Conservation (phyloP, 2,329 filamentous ascomycete genomes). For the Exophiala xenobiotica region DNA sequence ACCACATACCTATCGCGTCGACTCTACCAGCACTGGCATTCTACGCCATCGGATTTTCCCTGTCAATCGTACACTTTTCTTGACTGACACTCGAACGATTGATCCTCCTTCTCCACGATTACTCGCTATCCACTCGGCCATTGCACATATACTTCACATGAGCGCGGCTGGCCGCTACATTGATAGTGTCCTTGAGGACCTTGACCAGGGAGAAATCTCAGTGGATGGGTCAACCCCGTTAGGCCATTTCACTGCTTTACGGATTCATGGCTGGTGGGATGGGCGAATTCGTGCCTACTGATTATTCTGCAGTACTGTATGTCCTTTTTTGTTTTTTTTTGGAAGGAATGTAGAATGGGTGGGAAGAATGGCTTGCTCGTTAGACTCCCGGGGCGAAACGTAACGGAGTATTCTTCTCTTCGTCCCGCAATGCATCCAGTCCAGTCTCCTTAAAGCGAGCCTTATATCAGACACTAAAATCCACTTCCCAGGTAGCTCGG, state of each 20-base stretch:
- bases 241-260: constrained; percentile 20
- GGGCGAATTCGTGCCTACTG: constrained; percentile 18
- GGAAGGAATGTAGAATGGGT: not conserved
- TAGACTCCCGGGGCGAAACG: not conserved
- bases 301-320: not conserved
- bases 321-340: too few relatives aligned
- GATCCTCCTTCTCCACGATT: constrained; percentile 34
- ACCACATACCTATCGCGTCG: constrained; percentile 18
- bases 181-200: constrained; percentile 30
- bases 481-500: not conserved
- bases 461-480: not conserved
- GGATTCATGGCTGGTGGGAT: constrained; percentile 26
- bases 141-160: constrained; percentile 32
- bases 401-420: not conserved
- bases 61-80: constrained; percentile 27
- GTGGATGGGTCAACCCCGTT: constrained; percentile 25
- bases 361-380: not conserved
- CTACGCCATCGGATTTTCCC: constrained; percentile 26
- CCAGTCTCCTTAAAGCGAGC: not conserved
- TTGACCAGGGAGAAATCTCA: constrained; percentile 28
- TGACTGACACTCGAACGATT: constrained; percentile 34
- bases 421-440: constrained; percentile 3
- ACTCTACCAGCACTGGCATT: constrained; percentile 7
- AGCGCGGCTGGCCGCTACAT: constrained; percentile 28
- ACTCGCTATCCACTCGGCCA: constrained; percentile 31